These are phyloP conservation scores for Leccinum boreale DNA, from an alignment of 768 basidiomycete genomes.

Conservation along the genomic window DNA sequence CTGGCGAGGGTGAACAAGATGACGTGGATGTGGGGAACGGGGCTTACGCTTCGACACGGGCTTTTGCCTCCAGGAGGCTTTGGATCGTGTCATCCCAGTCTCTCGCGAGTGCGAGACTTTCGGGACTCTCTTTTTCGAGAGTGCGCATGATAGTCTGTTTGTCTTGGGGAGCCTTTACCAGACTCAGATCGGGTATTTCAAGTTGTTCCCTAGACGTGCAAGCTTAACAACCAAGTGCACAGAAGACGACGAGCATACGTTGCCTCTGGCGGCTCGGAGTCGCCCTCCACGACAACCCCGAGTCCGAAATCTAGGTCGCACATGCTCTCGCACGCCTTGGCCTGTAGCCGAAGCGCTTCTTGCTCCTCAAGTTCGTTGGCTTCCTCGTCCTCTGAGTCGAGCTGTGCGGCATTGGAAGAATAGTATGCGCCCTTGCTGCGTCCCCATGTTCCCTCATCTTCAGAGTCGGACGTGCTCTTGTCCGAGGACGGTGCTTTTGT, in stretches of 20 bases:
- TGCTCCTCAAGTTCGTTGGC: slow-evolving; percentile 84
- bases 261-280: slow-evolving; percentile 24
- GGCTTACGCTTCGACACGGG: slow-evolving; percentile 54
- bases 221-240: slow-evolving; percentile 4
- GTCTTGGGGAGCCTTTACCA: slow-evolving; percentile 45
- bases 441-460: slow-evolving; percentile 71
- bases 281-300: slow-evolving; percentile 49
- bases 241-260: slow-evolving; percentile 21
- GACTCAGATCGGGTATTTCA: not conserved
- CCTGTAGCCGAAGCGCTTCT: slow-evolving; percentile 78
- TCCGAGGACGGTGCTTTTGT: slow-evolving; percentile 9
- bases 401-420: slow-evolving; percentile 74
- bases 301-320: slow-evolving; percentile 83
- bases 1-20: slow-evolving; percentile 33
- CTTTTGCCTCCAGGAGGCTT: slow-evolving; percentile 48
- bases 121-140: slow-evolving; percentile 73
- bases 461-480: slow-evolving; percentile 19
- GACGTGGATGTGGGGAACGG: not conserved
- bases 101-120: slow-evolving; percentile 73
- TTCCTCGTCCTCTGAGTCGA: slow-evolving; percentile 88
- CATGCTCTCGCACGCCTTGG: slow-evolving; percentile 68
- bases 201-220: slow-evolving; percentile 14
- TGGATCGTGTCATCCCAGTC: slow-evolving; percentile 77
- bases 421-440: slow-evolving; percentile 78
- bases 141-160: slow-evolving; percentile 58